Evolutionary conservation across 371 early-diverging fungal species (phyloP), one percentile per base, ranked within the genome.

Genomic region (Mucor indicus): DNA sequence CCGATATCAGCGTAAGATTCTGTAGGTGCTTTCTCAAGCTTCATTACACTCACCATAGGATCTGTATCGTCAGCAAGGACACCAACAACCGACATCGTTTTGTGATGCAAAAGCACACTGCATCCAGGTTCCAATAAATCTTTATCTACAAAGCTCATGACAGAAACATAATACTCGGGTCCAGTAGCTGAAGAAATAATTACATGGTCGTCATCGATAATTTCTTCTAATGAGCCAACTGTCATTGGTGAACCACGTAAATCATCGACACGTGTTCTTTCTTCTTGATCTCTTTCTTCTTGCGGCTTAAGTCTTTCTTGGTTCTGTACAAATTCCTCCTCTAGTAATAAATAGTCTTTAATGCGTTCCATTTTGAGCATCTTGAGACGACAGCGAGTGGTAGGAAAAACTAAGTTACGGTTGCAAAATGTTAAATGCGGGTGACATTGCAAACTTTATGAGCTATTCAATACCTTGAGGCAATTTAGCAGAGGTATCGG

Each of bases 141-240:
- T 76, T 98, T 98, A 73, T 99, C 99, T 1, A 99, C 99, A 73
- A 99, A 99, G 21, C 95, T 93, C 74, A 99, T 85, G 48, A 99
- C 95, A 56, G 86, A 87, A 19, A 99, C 99, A 59, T 99, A 99
- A 75, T 94, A 98, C 62, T 99, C 99, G 2, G 98, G 97, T 15
- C 99, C 99, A 19, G 92, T 84, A 22, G 92, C 80, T 10, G 95
- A 87, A 32, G 96, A 94, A 8, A 99, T 95, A 66, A 99, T 99
- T 31, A 98, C 99, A 67, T 99, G 99, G 69, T 99, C 92, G 60
- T 99, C 99, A 67, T 99, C 99, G 68, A 99, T 95, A 56, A 99
- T 98, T 70, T 99, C 99, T 72, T 99, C 99, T 42, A 99, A 80
- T 1, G 93, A 91, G 15, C 99, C 99, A 6, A 99, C 92, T 44